Percentiles rank a stretch among this genome's conserved stretches.
phyloP scores from a whole-genome alignment of 164 flowering plant genomes.

The Macadamia integrifolia region DNA sequence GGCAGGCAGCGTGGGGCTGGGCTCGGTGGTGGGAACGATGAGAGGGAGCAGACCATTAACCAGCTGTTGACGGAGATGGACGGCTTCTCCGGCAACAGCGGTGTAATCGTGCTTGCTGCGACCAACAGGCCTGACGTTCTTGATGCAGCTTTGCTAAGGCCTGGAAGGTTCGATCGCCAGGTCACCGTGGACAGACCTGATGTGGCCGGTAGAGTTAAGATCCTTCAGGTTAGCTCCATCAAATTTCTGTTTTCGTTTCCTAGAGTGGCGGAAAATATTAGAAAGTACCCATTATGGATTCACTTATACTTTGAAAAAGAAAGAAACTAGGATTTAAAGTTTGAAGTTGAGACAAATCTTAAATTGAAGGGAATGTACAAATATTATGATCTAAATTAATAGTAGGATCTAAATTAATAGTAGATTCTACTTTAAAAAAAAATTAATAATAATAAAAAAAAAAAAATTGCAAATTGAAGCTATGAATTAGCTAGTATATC shows the following conservation, averaged over 20 bases:
- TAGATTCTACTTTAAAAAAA: too few species aligned
- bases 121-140: conserved; percentile 95
- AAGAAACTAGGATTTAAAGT: too few species aligned
- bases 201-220: conserved; percentile 89
- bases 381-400: too few species aligned
- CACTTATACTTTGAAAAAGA: too few species aligned
- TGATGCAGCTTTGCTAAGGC: conserved; percentile 87
- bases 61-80: conserved; percentile 97
- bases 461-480: too few species aligned
- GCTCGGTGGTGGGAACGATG: conserved; percentile 94
- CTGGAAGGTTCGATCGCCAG: conserved; percentile 97
- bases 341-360: too few species aligned
- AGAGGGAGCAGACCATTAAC: conserved; percentile 94
- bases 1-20: conserved; percentile 99
- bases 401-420: too few species aligned
- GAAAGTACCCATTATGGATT: too few species aligned
- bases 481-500: too few species aligned
- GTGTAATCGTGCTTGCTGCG: conserved; percentile 90
- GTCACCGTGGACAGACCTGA: conserved; percentile 94
- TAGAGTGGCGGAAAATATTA: too few species aligned
- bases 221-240: conserved; percentile 63
- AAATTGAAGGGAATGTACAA: too few species aligned
- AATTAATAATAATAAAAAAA: too few species aligned
- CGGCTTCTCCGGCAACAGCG: conserved; percentile 85
- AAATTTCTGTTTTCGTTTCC: background rate